A percentile compares a stretch with the other conserved stretches of the same genome.
Conservation (phyloP, 2,329 filamentous ascomycete genomes). For the Alternaria hordeiaustralica region DNA sequence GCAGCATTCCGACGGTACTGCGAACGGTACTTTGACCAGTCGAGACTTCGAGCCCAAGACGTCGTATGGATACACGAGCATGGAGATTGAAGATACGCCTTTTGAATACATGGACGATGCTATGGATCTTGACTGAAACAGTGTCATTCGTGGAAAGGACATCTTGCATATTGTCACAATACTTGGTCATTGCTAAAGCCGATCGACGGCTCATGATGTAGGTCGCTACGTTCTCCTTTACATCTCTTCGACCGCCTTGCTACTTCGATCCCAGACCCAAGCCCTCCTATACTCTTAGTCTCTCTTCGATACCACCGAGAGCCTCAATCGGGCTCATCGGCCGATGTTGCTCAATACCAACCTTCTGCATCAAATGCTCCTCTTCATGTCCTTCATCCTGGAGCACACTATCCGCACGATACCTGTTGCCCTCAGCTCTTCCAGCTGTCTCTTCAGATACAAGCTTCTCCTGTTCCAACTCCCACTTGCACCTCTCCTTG, state of each 20-base stretch:
- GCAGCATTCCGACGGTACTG: constrained; percentile 4
- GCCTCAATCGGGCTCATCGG: constrained; percentile 22
- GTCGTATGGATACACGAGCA: constrained; percentile 5
- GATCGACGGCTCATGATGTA: background rate
- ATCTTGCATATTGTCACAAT: background rate
- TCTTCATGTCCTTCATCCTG: constrained; percentile 26
- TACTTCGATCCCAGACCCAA: rapidly evolving
- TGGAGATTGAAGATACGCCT: constrained; percentile 33
- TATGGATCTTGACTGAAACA: constrained; percentile 34
- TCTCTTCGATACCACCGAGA: constrained; percentile 30
- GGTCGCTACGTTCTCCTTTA: background rate
- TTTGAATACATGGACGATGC: constrained; percentile 46
- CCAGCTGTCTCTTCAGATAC: background rate
- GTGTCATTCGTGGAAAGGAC: background rate
- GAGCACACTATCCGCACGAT: constrained; percentile 41
- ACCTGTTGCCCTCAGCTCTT: constrained; percentile 27
- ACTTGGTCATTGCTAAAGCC: background rate
- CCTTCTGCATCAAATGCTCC: constrained; percentile 29
- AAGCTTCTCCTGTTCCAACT: constrained; percentile 9
- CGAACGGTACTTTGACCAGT: constrained; percentile 19
- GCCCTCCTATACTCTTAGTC: background rate
- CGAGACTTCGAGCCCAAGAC: constrained; percentile 29
- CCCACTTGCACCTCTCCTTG: constrained; percentile 43
- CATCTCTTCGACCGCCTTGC: background rate
- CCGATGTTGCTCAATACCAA: constrained; percentile 26